A percentile compares a stretch with the other conserved stretches of the same genome.
These are phyloP conservation scores for Didymella glomerata DNA, from an alignment of 2,329 filamentous ascomycete genomes.

Conservation along the genomic window DNA sequence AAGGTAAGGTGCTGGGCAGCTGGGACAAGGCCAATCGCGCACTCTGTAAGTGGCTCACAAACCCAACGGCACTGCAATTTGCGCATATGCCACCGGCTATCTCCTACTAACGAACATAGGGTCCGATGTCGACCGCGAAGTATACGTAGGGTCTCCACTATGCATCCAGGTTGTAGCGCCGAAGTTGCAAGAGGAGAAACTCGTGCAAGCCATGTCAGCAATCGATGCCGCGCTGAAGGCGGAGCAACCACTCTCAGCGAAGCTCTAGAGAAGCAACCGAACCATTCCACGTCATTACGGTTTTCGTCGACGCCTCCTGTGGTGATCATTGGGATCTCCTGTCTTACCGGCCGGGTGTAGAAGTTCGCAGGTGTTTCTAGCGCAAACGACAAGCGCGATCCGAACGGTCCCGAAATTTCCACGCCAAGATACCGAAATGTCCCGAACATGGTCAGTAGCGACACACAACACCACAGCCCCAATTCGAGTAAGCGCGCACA, in stretches of 20 bases:
- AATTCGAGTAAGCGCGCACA: slow-evolving; percentile 17
- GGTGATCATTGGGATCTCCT: not conserved
- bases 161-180: slow-evolving; percentile 67
- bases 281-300: not conserved
- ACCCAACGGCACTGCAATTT: not conserved
- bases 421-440: slow-evolving; percentile 9
- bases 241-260: slow-evolving; percentile 17
- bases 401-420: slow-evolving; percentile 3
- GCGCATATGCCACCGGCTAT: not conserved
- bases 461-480: slow-evolving; percentile 13
- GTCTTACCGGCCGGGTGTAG: slow-evolving; percentile 19
- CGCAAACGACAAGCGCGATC: slow-evolving; percentile 6
- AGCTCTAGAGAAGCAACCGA: slow-evolving; percentile 24
- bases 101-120: slow-evolving; percentile 29
- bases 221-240: slow-evolving; percentile 58
- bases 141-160: slow-evolving; percentile 64
- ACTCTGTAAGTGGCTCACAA: slow-evolving; percentile 57
- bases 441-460: slow-evolving; percentile 1
- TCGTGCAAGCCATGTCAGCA: slow-evolving; percentile 63
- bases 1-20: slow-evolving; percentile 55
- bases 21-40: slow-evolving; percentile 69
- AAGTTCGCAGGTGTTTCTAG: slow-evolving; percentile 10
- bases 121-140: slow-evolving; percentile 60
- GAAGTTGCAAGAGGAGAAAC: slow-evolving; percentile 62
- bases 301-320: not conserved